phyloP scores from a whole-genome alignment of 441 rosid species.

The Corymbia calophylla region DNA sequence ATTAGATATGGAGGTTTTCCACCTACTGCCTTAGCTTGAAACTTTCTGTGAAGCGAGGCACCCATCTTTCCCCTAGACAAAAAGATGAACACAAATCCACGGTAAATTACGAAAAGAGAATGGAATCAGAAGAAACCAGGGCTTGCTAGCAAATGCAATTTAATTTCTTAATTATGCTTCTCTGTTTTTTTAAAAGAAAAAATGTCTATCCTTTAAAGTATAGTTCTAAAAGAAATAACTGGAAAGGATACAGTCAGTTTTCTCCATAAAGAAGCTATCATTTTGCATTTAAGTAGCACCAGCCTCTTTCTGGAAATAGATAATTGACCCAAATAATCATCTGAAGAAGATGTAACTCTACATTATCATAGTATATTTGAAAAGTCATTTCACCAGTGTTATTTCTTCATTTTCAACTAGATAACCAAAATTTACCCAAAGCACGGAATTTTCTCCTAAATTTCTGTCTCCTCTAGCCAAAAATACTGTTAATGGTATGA shows the following conservation, averaged over 20 bases:
- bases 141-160: not conserved
- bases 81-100: not conserved
- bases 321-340: not conserved
- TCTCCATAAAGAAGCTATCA: not conserved
- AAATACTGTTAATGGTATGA: not conserved
- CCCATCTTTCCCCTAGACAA: conserved; percentile 72
- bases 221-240: not conserved
- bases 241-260: not conserved
- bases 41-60: conserved; percentile 55
- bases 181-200: not conserved
- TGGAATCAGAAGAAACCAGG: not conserved
- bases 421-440: not conserved
- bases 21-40: conserved; percentile 43
- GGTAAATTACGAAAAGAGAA: not conserved
- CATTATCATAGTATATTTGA: not conserved
- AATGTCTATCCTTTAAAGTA: not conserved
- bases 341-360: not conserved
- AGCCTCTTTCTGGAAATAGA: not conserved
- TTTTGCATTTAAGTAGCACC: not conserved
- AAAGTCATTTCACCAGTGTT: not conserved
- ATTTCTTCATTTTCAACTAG: not conserved
- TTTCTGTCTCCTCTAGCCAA: not conserved
- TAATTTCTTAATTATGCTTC: not conserved
- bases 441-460: not conserved
- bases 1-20: conserved; percentile 62